Evolutionary conservation across 352 stramenopile genomes (phyloP), one percentile per base, ranked within the genome.

Genomic region (Blastocystis sp.): DNA sequence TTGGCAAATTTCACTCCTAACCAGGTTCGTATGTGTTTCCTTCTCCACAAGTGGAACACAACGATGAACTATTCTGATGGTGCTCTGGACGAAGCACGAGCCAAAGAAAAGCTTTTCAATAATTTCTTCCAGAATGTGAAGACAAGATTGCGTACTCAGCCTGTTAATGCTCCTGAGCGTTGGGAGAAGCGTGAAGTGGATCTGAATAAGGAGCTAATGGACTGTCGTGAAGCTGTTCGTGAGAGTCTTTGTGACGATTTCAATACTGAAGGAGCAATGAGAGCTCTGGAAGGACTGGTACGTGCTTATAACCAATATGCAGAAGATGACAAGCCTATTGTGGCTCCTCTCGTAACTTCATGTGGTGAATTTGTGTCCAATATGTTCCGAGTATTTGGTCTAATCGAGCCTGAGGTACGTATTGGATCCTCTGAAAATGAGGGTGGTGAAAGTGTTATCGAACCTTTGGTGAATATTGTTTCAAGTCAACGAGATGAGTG

Each of bases 121-220:
- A 92, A 97, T 78, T 97, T 96, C 88, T 97, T 97, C 89, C 93
- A 95, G 57, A 96, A 96, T 89, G 92, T 97, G 75, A 96, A 97
- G 90, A 92, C 92, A 65, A 51, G 89, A 19, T 85, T 92, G 5
- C 65, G 90, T n/a, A 39, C 29, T 32, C 58, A 81, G 9, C 46
- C 57, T 61, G 32, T 39, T n/a, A 67, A 81, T 80, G 51, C 35
- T 61, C 29, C 37, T 43, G 92, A 94, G 88, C 93, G 92, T 89
- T 94, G 92, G 91, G 91, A 89, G 7, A 87, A 91, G 0, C 90
- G 90, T 1, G 93, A 96, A 88, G 92, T 93, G 88, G 88, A 90
- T 14, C 90, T 97, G 46, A 90, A 93, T 77, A 88, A 86, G 21
- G 90, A 89, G 51, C 65, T 95, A 42, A 77, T 93, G 2, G 90